Base-by-base conservation (phyloP, 1,139 yeast species). In the Kodamaea alishanica region DNA sequence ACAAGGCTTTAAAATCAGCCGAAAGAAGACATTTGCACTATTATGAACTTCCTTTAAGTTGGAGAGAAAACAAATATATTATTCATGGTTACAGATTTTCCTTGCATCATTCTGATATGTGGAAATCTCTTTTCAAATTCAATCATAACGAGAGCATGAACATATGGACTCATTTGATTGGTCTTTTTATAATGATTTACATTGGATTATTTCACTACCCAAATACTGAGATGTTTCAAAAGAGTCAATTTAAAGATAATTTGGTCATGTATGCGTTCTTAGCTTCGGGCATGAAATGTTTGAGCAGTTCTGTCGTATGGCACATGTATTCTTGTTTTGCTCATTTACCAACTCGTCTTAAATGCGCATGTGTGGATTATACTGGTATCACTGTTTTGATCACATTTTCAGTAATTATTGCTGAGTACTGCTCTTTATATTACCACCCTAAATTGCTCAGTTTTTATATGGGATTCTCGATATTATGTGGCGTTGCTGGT, bases 301-400 rank as follows among this genome's bases (percentile, higher is more conserved):
- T 92, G 41, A 46, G 78, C 5, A 83, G 92, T 38, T 87, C 96
- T 0, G 79, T 84, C 4, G 67, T 83, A 24, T 92, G 97, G 97
- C 98, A 92, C 62, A 86, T 97, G 2, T 90, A 88, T 60, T 79
- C 85, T 42, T 83, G 89, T 46, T 84, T 89, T 49, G 81, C 94
- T 12, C 75, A 75, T 41, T 63, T 84, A 35, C 64, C 73, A 23
- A 63, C 81, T 42, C 75, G 96, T 56, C 73, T 81, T 46, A 76
- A 78, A 42, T 87, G 86, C 62, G 96, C 97, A 0, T 92, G 98
- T 61, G 81, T 90, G 34, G 98, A 92, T 64, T 92, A 92, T 60
- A 84, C 96, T 6, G 98, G 98, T 1, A 92, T 92, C 50, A 88
- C 97, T 0, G 75, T 89, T 8, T 68, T 92, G 46, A 89, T 92